These are phyloP conservation scores for Phytophthora gonapodyides DNA, from an alignment of 352 stramenopile genomes.

Conservation along the genomic window DNA sequence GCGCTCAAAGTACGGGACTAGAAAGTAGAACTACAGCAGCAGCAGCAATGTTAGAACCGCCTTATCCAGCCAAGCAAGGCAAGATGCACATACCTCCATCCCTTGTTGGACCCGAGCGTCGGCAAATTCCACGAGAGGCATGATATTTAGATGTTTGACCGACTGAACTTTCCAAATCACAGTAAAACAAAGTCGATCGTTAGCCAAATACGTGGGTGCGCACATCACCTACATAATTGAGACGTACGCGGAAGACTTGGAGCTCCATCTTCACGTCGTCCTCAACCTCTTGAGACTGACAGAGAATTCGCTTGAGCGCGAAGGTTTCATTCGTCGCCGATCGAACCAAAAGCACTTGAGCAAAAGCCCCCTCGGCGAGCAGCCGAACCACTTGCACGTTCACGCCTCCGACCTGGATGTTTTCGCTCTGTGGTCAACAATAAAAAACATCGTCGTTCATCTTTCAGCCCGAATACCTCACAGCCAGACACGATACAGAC, in stretches of 20 bases:
- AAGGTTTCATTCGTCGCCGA: slow-evolving; percentile 70
- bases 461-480: neutral
- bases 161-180: slow-evolving; percentile 35
- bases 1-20: slow-evolving; percentile 86
- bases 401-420: slow-evolving; percentile 73
- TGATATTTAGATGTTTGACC: slow-evolving; percentile 83
- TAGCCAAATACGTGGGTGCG: neutral
- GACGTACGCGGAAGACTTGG: slow-evolving; percentile 68
- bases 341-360: slow-evolving; percentile 85
- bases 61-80: neutral
- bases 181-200: slow-evolving; percentile 6
- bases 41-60: neutral
- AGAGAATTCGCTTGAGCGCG: slow-evolving; percentile 83
- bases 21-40: slow-evolving; percentile 70
- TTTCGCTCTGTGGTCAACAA: slow-evolving; percentile 55
- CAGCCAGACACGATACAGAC: neutral
- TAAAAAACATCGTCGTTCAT: neutral
- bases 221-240: neutral
- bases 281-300: slow-evolving; percentile 82
- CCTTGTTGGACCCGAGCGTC: slow-evolving; percentile 68
- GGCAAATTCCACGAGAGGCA: slow-evolving; percentile 80
- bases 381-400: slow-evolving; percentile 70
- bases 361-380: slow-evolving; percentile 77
- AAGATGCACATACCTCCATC: slow-evolving; percentile 56
- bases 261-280: slow-evolving; percentile 79